phyloP scores from a whole-genome alignment of 1,284 basidiomycete genomes.

The Marasmius oreades region DNA sequence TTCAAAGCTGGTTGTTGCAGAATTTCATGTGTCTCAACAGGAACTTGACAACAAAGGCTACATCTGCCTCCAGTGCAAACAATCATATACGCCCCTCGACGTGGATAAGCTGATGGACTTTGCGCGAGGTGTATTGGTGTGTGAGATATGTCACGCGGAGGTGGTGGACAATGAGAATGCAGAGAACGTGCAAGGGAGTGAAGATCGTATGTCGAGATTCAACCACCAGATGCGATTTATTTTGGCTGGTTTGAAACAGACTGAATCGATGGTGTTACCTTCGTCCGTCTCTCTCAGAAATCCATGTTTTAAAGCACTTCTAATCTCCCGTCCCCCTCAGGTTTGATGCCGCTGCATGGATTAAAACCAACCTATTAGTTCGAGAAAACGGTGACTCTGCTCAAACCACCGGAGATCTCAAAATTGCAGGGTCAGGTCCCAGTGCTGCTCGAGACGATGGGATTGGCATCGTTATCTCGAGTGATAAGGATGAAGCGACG shows the following conservation, averaged over 20 bases:
- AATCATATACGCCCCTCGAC: slow-evolving; percentile 84
- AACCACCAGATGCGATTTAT: slow-evolving; percentile 90
- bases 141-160: slow-evolving; percentile 78
- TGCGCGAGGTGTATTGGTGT: slow-evolving; percentile 57
- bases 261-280: slow-evolving; percentile 84
- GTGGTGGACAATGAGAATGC: slow-evolving; percentile 91
- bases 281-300: slow-evolving; percentile 47
- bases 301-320: slow-evolving; percentile 8
- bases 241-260: slow-evolving; percentile 81
- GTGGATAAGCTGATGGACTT: slow-evolving; percentile 81
- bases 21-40: slow-evolving; percentile 35
- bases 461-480: slow-evolving; percentile 76
- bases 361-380: slow-evolving; percentile 63
- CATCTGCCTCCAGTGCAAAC: slow-evolving; percentile 87
- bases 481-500: slow-evolving; percentile 77
- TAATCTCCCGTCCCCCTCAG: slow-evolving; percentile 33
- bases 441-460: slow-evolving; percentile 64
- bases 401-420: slow-evolving; percentile 53
- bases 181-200: slow-evolving; percentile 77
- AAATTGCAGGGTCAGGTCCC: slow-evolving; percentile 67
- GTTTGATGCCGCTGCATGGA: slow-evolving; percentile 80
- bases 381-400: slow-evolving; percentile 52
- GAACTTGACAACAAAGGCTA: slow-evolving; percentile 96
- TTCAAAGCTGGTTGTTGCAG: slow-evolving; percentile 7
- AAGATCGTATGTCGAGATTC: slow-evolving; percentile 94